Base-by-base conservation (phyloP, 1,139 yeast species). In the Saccharomyces hybrid region DNA sequence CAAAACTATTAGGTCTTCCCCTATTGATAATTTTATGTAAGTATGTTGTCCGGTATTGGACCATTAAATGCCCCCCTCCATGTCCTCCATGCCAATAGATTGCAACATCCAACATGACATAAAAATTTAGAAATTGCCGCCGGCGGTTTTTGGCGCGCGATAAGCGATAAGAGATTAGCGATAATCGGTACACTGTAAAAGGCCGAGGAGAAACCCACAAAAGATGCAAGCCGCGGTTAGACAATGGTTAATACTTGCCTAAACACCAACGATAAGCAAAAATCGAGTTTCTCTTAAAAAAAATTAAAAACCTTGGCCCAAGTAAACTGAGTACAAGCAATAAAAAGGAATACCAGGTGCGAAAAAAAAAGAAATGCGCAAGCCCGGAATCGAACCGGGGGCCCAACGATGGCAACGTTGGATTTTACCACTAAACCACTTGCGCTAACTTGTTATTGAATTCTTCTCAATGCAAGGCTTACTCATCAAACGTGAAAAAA, bases 301-400 rank as follows among this genome's bases (percentile, higher is more conserved):
- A 1, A 14, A 8, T 2, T 9, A 38, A n/a, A 16, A 38, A 4
- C 19, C 26, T 24, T 24, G 26, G 26, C 26, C 26, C 4, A 24
- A 16, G 8, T 14, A 8, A 38, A 16, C 9, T 3, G 12, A 24
- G 5, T 14, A 34, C 9, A 1, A n/a, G 14, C 9, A 14, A 34
- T 14, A 34, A 34, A 16, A 14, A 7, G 19, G 12, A 14, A 32
- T n/a, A 24, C 6, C 26, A 16, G 9, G 9, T n/a, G 14, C 42
- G 7, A 14, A 7, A 34, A 32, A 32, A 32, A n/a, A n/a, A 8
- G 4, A 38, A 8, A 9, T 38, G 44, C 44, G 44, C 44, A 38
- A 38, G 44, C 44, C 44, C 44, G 44, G 44, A 38, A 38, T 38
- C 44, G 44, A 38, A 38, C 44, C 44, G 44, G 44, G 44, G 44